phyloP scores from a whole-genome alignment of 2,329 filamentous ascomycete genomes.

The Aspergillus costaricaensis region DNA sequence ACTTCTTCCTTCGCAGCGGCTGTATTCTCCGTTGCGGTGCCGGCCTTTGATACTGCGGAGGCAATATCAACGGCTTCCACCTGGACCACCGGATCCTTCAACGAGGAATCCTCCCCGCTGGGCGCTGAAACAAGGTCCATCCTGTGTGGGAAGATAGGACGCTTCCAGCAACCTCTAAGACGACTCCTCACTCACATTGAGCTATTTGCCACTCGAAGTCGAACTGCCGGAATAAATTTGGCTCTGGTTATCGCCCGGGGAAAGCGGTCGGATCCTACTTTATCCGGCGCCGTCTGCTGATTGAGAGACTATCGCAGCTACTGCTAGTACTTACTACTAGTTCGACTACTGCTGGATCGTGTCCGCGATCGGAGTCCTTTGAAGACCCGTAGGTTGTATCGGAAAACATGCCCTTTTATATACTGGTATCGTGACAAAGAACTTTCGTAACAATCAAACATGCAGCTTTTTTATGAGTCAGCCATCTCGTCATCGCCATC shows the following conservation, averaged over 20 bases:
- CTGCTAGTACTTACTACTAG: background rate
- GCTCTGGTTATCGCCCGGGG: slow-evolving; percentile 26
- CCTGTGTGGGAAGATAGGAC: slow-evolving; percentile 34
- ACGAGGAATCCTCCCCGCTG: slow-evolving; percentile 33
- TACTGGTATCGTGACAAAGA: slow-evolving; percentile 37
- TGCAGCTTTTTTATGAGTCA: slow-evolving; percentile 42
- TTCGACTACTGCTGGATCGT: background rate
- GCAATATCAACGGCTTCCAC: slow-evolving; percentile 37
- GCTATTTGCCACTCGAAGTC: slow-evolving; percentile 29
- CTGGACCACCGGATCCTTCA: slow-evolving; percentile 40
- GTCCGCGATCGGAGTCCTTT: background rate
- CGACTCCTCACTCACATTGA: slow-evolving; percentile 34
- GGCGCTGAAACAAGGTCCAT: slow-evolving; percentile 44
- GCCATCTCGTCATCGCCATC: slow-evolving; percentile 58
- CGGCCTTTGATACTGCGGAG: slow-evolving; percentile 19
- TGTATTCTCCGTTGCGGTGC: slow-evolving; percentile 27
- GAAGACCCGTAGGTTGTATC: background rate
- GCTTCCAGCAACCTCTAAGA: slow-evolving; percentile 36
- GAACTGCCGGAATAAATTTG: slow-evolving; percentile 29
- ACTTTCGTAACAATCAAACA: slow-evolving; percentile 23
- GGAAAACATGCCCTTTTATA: slow-evolving; percentile 19
- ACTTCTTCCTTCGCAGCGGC: slow-evolving; percentile 34
- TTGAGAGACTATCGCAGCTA: slow-evolving; percentile 2
- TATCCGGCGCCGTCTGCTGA: slow-evolving; percentile 31
- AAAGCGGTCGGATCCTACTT: slow-evolving; percentile 31